Base-by-base conservation (phyloP, 441 rosid species). In the Mallotus japonicus region DNA sequence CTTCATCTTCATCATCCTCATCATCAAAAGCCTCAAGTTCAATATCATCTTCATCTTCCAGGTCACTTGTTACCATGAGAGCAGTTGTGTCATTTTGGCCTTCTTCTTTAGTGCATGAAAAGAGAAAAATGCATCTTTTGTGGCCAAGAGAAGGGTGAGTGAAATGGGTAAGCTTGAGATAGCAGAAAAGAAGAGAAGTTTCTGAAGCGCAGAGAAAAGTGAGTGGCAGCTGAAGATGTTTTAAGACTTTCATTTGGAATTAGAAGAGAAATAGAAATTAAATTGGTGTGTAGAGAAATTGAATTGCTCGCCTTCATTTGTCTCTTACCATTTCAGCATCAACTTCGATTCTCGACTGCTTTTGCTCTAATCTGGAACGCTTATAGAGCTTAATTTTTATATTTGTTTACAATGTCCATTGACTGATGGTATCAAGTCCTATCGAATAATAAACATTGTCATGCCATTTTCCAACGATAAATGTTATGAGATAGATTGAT, bases 1-100 rank as follows among this genome's bases (percentile, higher is more conserved):
- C 88, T 3, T 71, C 84, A 0, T 75, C 90, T 0, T 5, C 88
- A 0, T 76, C 90, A 1, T 63, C 71, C 0, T 40, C 51, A 20
- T 69, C 89, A 3, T 80, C 89, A 19, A 78, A 87, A 8, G 70
- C 83, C 2, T 74, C 89, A 0, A 68, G 87, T 0, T 22, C 91
- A 6, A 79, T 89, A 8, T 68, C 81, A 1, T 79, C 84, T 17
- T 67, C 78, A 6, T 79, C 92, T 14, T 79, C 81, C 16, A 76
- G 68, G 8, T 70, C 86, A 65, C 70, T 85, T 71, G 19, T 63
- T 55, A 84, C 86, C 49, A 69, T 16, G 0, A 71, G 44, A 28
- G 65, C 67, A 5, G 65, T 42, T 59, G 58, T 58, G 7, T 65
- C 72, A 10, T 64, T 70, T 70, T 65, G 22, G 82, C 76, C 59